Percentiles rank a stretch among this genome's conserved stretches.
Conservation (phyloP, 2,329 filamentous ascomycete genomes). For the Stachybotrys chlorohalonatus region DNA sequence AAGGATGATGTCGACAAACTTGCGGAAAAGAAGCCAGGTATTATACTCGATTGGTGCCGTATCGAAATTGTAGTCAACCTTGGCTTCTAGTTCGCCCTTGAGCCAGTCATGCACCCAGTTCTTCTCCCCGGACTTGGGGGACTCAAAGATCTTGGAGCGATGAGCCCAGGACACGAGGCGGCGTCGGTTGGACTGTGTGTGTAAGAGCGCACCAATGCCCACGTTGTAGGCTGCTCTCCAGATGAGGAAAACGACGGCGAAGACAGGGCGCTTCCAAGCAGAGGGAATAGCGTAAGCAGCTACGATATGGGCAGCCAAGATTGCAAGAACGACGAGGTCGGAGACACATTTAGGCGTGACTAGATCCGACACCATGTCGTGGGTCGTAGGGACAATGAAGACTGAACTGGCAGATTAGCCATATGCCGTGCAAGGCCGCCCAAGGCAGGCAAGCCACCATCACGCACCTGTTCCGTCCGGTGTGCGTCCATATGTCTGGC, state of each 20-base stretch:
- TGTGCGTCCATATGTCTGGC: constrained; percentile 73
- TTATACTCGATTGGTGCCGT: constrained; percentile 96
- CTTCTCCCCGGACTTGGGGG: constrained; percentile 71
- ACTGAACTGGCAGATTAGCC: constrained; percentile 44
- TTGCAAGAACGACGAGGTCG: constrained; percentile 68
- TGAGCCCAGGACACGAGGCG: constrained; percentile 81
- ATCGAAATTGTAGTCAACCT: constrained; percentile 91
- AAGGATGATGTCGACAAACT: constrained; percentile 90
- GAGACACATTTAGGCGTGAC: constrained; percentile 94
- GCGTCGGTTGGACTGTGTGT: constrained; percentile 82
- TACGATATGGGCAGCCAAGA: constrained; percentile 67
- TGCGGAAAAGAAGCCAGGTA: constrained; percentile 93
- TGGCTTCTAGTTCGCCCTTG: constrained; percentile 85
- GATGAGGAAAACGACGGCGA: constrained; percentile 78
- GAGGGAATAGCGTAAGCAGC: constrained; percentile 65
- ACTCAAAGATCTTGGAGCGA: constrained; percentile 77
- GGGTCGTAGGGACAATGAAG: constrained; percentile 89
- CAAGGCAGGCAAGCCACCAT: constrained; percentile 1
- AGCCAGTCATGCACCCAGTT: constrained; percentile 75
- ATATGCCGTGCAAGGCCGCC: constrained; percentile 8
- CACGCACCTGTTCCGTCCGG: constrained; percentile 79
- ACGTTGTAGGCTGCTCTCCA: constrained; percentile 91
- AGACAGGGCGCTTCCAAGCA: constrained; percentile 62
- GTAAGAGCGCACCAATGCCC: constrained; percentile 83
- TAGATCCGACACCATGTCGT: constrained; percentile 98